Percentiles rank a stretch among this genome's conserved stretches.
phyloP scores from a whole-genome alignment of 1,139 yeast genomes.

The Spathaspora sp. region DNA sequence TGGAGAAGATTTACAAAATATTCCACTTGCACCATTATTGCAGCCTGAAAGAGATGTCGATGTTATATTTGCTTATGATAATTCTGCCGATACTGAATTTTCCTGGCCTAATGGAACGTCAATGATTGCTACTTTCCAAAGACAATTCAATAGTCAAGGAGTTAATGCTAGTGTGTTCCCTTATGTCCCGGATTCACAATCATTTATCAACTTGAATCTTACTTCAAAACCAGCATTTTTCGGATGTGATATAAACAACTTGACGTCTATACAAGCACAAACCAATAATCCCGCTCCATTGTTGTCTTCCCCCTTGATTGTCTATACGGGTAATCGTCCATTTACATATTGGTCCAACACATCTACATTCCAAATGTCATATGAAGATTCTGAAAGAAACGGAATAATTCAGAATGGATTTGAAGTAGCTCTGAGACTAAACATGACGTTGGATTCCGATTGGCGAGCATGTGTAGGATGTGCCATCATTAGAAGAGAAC shows the following conservation, averaged over 20 bases:
- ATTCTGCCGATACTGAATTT: constrained; percentile 46
- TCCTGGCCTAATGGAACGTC: constrained; percentile 46
- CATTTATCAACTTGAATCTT: constrained; percentile 62
- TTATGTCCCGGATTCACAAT: constrained; percentile 72
- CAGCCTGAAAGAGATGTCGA: constrained; percentile 41
- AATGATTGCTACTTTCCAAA: constrained; percentile 51
- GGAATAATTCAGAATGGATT: constrained; percentile 76
- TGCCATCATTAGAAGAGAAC: constrained; percentile 81
- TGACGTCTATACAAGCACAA: constrained; percentile 45
- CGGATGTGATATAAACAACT: constrained; percentile 75
- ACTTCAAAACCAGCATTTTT: constrained; percentile 75
- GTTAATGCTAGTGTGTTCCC: constrained; percentile 68
- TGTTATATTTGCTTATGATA: constrained; percentile 47
- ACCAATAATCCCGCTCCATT: constrained; percentile 24
- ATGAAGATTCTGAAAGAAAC: constrained; percentile 55
- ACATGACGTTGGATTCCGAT: constrained; percentile 68
- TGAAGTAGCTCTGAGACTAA: constrained; percentile 71
- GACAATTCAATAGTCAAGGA: constrained; percentile 67
- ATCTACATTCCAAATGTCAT: constrained; percentile 68
- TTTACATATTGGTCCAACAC: constrained; percentile 67
- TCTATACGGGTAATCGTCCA: constrained; percentile 79
- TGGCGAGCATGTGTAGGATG: constrained; percentile 86
- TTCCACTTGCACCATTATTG: constrained; percentile 41
- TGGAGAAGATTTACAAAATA: constrained; percentile 43
- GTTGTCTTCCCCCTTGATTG: constrained; percentile 66